Conservation (phyloP, 768 basidiomycete genomes). For the Kwoniella dendrophila region DNA sequence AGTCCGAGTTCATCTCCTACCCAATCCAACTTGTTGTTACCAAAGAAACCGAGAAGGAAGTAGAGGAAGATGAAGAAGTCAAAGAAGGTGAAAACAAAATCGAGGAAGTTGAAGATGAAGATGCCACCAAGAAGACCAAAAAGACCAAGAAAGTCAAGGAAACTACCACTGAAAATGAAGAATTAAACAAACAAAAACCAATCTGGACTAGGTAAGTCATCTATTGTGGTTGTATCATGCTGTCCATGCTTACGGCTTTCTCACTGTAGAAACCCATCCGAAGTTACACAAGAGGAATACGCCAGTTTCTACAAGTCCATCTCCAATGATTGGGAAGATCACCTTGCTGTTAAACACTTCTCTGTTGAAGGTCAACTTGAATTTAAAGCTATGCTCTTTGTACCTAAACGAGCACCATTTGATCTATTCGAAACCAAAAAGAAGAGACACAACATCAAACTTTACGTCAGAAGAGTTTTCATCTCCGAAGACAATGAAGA, state of each 20-base stretch:
- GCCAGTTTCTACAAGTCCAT: slow-evolving; percentile 97
- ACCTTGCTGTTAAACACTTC: slow-evolving; percentile 99
- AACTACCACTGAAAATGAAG: slow-evolving; percentile 82
- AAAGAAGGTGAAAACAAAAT: slow-evolving; percentile 69
- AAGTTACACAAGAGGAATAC: slow-evolving; percentile 93
- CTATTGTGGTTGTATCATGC: background rate
- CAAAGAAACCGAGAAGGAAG: slow-evolving; percentile 98
- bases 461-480: slow-evolving; percentile 99
- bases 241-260: slow-evolving; percentile 4
- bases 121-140: slow-evolving; percentile 74
- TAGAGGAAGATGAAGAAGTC: slow-evolving; percentile 65
- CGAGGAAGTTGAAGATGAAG: slow-evolving; percentile 73
- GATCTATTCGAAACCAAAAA: slow-evolving; percentile 99
- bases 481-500: slow-evolving; percentile 99
- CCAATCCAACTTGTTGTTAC: slow-evolving; percentile 97
- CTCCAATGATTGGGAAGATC: slow-evolving; percentile 99
- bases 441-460: slow-evolving; percentile 99
- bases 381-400: slow-evolving; percentile 98
- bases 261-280: slow-evolving; percentile 77
- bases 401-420: slow-evolving; percentile 97
- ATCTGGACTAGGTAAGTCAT: slow-evolving; percentile 77
- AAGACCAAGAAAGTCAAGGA: slow-evolving; percentile 95
- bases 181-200: slow-evolving; percentile 99
- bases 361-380: slow-evolving; percentile 99
- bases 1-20: slow-evolving; percentile 98